Evolutionary conservation across 345 rosid genomes (phyloP).

Genomic region (Brassica incana): DNA sequence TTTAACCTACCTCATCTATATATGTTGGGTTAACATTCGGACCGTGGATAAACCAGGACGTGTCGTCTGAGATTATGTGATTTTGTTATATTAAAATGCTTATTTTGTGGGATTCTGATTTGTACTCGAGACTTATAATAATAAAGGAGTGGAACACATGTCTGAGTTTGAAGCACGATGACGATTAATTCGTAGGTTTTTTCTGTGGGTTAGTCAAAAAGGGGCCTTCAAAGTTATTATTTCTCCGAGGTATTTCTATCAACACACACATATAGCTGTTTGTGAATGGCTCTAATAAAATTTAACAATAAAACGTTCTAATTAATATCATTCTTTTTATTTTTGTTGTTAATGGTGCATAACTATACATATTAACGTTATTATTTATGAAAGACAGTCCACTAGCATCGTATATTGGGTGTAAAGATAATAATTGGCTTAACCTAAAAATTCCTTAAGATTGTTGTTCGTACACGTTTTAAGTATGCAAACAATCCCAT

Average conservation of each 20-base stretch:
- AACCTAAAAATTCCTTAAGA: background rate
- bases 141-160: slow-evolving; percentile 26
- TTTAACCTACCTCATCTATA: slow-evolving; percentile 39
- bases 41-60: slow-evolving; percentile 36
- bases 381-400: background rate
- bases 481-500: background rate
- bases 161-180: slow-evolving; percentile 37
- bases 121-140: slow-evolving; percentile 25
- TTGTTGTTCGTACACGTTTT: background rate
- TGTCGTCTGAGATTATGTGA: slow-evolving; percentile 36
- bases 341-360: background rate
- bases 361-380: background rate
- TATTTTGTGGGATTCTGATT: slow-evolving; percentile 34
- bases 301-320: background rate
- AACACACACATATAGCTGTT: background rate
- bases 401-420: background rate
- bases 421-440: background rate
- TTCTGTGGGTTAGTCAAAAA: slow-evolving; percentile 31
- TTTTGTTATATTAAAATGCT: slow-evolving; percentile 19
- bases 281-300: background rate
- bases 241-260: slow-evolving; percentile 11
- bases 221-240: slow-evolving; percentile 1
- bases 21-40: slow-evolving; percentile 21
- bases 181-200: slow-evolving; percentile 33
- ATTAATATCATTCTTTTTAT: background rate